phyloP scores from a whole-genome alignment of 2,329 filamentous ascomycete species.

The Neofusicoccum cordaticola region DNA sequence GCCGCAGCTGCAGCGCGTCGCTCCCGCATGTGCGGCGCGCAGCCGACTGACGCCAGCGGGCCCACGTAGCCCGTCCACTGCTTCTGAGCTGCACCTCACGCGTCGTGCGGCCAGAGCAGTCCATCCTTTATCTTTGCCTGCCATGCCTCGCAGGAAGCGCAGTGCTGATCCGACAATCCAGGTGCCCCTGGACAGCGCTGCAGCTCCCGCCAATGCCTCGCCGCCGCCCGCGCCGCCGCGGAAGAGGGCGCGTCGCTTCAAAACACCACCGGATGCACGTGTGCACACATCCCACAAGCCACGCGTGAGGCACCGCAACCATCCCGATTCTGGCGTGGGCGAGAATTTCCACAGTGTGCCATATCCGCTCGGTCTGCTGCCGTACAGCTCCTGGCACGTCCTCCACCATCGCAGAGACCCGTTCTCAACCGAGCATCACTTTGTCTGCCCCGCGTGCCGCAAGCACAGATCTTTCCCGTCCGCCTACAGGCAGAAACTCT shows the following conservation, averaged over 20 bases:
- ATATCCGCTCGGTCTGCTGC: slow-evolving; percentile 26
- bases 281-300: slow-evolving; percentile 11
- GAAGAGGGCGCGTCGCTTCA: neutral
- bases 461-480: slow-evolving; percentile 19
- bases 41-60: neutral
- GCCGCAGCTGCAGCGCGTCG: slow-evolving; percentile 7
- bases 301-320: slow-evolving; percentile 21
- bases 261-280: neutral
- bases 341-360: slow-evolving; percentile 27
- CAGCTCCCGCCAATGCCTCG: neutral
- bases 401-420: slow-evolving; percentile 21
- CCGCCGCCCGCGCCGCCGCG: neutral
- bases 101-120: neutral
- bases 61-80: slow-evolving; percentile 1
- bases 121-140: neutral
- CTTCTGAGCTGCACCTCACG: neutral
- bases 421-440: slow-evolving; percentile 6
- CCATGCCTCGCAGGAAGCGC: slow-evolving; percentile 3
- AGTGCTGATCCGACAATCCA: neutral
- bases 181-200: neutral
- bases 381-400: slow-evolving; percentile 26
- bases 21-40: neutral
- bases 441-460: slow-evolving; percentile 24
- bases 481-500: slow-evolving; percentile 28
- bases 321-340: slow-evolving; percentile 24